Conservation (phyloP, 768 basidiomycete species). For the Boletus vermiculosoides region DNA sequence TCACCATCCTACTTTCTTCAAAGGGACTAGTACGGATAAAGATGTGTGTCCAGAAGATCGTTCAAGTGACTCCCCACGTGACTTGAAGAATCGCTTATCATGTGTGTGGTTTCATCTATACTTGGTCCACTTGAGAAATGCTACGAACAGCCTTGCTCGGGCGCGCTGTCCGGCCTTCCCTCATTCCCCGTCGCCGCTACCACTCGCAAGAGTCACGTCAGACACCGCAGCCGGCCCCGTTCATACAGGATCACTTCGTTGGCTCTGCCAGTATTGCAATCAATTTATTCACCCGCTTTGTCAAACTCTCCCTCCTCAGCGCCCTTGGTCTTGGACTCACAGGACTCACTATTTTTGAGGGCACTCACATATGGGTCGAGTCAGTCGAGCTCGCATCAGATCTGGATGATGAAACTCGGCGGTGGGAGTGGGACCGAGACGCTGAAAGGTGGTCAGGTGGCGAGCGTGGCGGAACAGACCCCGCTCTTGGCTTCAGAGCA, state of each 20-base stretch:
- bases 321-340: constrained; percentile 43
- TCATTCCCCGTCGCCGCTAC: constrained; percentile 10
- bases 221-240: constrained; percentile 4
- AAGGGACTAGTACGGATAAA: neutral
- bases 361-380: constrained; percentile 64
- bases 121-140: constrained; percentile 1
- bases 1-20: neutral
- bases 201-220: constrained; percentile 17
- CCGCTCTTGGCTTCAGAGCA: constrained; percentile 58
- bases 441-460: constrained; percentile 62
- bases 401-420: constrained; percentile 48
- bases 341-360: constrained; percentile 51
- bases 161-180: constrained; percentile 5
- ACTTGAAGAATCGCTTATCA: neutral
- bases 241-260: constrained; percentile 36
- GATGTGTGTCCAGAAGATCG: too few species aligned
- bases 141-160: constrained; percentile 7
- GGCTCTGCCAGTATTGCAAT: constrained; percentile 40
- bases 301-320: constrained; percentile 50
- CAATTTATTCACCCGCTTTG: constrained; percentile 44
- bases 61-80: neutral
- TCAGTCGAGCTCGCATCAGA: constrained; percentile 46
- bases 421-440: constrained; percentile 70
- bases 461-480: constrained; percentile 65
- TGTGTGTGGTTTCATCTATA: neutral